Base-by-base conservation (phyloP, 148 eudicot species). In the Cornus florida region DNA sequence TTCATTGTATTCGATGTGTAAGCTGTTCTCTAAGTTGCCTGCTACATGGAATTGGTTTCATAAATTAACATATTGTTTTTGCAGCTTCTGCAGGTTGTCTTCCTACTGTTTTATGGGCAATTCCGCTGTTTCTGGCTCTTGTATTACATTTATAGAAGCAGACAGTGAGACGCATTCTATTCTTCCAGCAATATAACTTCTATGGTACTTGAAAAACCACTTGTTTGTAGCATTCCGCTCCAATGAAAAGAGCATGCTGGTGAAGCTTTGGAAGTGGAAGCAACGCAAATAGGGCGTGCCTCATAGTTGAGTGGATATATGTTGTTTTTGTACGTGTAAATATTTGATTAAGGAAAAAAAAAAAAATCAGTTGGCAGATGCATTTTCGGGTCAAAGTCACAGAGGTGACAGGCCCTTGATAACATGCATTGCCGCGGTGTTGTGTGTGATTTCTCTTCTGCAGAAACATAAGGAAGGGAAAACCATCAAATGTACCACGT, bases 331-430 rank as follows among this genome's bases (percentile, higher is more conserved):
- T 86, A 85, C 77, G 66, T 96, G 99, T 96, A 93, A 86, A 94
- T 93, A 91, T 88, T 83, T 84, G 82, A 82, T 77, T 76, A 48
- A 43, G 57, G n/a, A n/a, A 31, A 67, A 60, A 56, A 70, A 67
- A 53, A 69, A 53, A 31, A 33, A 14, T 38, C 74, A 24, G 75
- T 59, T 62, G 79, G 83, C 65, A 62, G 81, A 73, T 81, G 94
- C 92, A 88, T 84, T 81, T 87, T 79, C 76, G 78, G 95, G 97
- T 91, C 97, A 77, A 93, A 93, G 97, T 90, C 93, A 89, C 92
- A 87, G 75, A 85, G 91, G 96, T 93, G 97, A 89, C 98, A 84
- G 98, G 98, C 97, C 96, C 62, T 81, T 71, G 81, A 75, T 84
- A 76, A 85, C 82, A 78, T 87, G 93, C 89, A 86, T 53, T 39